Evolutionary conservation across 768 basidiomycete genomes (phyloP).

Genomic region (Russula virescens): DNA sequence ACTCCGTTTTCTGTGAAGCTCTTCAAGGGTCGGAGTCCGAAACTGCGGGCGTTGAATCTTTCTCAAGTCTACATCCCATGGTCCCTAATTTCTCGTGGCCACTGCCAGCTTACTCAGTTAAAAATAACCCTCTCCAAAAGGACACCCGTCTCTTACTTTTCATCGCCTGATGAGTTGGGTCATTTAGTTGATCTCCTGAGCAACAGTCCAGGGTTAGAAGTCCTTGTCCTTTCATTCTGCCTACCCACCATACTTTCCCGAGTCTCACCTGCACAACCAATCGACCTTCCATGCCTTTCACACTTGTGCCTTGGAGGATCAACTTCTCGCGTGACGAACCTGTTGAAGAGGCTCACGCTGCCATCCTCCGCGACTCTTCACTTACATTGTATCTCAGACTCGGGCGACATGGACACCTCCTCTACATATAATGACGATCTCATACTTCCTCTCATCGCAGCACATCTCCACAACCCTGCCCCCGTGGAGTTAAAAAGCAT

Average conservation of each 20-base stretch:
- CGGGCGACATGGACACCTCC: too few species aligned
- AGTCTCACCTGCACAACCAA: not conserved
- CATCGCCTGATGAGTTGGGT: not conserved
- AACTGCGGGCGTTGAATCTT: not conserved
- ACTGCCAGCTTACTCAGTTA: not conserved
- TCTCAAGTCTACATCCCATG: not conserved
- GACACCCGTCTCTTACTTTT: too few species aligned
- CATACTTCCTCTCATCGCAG: constrained; percentile 5
- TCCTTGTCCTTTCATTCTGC: constrained; percentile 2
- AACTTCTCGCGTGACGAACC: too few species aligned
- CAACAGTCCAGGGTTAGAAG: constrained; percentile 4
- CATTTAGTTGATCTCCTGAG: constrained; percentile 1
- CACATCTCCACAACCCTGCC: not conserved
- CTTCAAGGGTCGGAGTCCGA: constrained; percentile 3
- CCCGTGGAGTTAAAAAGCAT: not conserved
- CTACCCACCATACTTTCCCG: not conserved
- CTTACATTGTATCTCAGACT: not conserved
- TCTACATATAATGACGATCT: not conserved
- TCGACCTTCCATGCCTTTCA: constrained; percentile 11
- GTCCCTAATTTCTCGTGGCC: constrained; percentile 1
- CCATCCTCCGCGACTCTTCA: constrained; percentile 2
- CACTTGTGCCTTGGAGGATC: not conserved
- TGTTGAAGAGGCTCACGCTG: not conserved
- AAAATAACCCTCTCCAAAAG: not conserved
- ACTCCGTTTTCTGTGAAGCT: too few species aligned